Conservation (phyloP, 2,329 filamentous ascomycete genomes). For the Phoma sp. region DNA sequence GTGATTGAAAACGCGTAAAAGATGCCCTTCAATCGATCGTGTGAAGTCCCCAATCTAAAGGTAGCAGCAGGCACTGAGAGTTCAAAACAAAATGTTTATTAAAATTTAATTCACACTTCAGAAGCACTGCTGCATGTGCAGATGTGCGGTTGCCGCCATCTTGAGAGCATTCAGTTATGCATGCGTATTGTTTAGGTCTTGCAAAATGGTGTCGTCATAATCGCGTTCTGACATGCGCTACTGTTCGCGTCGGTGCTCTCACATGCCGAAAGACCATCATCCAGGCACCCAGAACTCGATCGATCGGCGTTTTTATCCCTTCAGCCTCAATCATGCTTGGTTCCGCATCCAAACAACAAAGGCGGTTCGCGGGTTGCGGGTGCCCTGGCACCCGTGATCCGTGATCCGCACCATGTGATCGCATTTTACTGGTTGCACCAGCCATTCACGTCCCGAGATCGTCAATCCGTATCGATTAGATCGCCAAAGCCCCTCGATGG, state of each 20-base stretch:
- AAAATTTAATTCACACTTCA: neutral
- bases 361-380: slow-evolving; percentile 1
- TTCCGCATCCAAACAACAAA: neutral
- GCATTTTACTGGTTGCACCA: neutral
- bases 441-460: no score
- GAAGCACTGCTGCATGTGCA: slow-evolving; percentile 9
- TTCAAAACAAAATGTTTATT: slow-evolving; percentile 1
- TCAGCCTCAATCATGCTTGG: slow-evolving; percentile 23
- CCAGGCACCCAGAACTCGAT: slow-evolving; percentile 17
- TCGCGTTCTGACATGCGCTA: slow-evolving; percentile 13
- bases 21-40: neutral
- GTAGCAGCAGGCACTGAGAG: neutral
- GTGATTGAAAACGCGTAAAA: neutral
- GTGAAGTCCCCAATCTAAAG: neutral
- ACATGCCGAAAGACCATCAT: slow-evolving; percentile 17
- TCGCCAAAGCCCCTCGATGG: no score
- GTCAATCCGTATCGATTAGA: no score
- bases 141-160: slow-evolving; percentile 15
- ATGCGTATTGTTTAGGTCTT: neutral
- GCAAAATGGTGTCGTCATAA: slow-evolving; percentile 32
- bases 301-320: slow-evolving; percentile 16
- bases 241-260: slow-evolving; percentile 23
- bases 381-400: slow-evolving; percentile 1
- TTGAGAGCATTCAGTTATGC: slow-evolving; percentile 15
- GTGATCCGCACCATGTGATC: neutral